A percentile compares a stretch with the other conserved stretches of the same genome.
These are phyloP conservation scores for Neurospora sp. DNA, from an alignment of 495 filamentous ascomycete species.

Conservation along the genomic window DNA sequence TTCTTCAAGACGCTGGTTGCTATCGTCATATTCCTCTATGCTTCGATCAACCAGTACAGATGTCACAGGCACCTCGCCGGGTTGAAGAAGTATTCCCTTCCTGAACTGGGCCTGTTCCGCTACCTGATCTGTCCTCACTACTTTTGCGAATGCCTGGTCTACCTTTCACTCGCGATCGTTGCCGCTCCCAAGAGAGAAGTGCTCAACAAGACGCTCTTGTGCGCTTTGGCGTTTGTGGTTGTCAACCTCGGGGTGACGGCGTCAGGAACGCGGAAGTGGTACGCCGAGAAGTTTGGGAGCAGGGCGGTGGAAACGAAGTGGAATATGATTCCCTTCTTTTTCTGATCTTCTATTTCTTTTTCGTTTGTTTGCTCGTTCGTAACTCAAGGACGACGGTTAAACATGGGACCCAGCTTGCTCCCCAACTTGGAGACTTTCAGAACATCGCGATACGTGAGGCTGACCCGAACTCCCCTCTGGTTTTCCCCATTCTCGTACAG, in stretches of 20 bases:
- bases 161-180: conserved; percentile 63
- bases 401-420: conserved; percentile 51
- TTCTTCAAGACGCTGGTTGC: conserved; percentile 51
- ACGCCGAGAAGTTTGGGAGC: conserved; percentile 64
- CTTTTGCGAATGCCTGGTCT: conserved; percentile 74
- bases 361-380: neutral
- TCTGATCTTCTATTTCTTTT: conserved; percentile 28
- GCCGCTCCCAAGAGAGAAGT: conserved; percentile 53
- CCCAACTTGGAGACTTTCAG: conserved; percentile 72
- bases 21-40: conserved; percentile 57
- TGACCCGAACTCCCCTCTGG: conserved; percentile 58
- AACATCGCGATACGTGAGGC: conserved; percentile 91
- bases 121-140: conserved; percentile 82
- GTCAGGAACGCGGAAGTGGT: conserved; percentile 69
- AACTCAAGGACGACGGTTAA: conserved; percentile 20
- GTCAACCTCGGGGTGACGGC: conserved; percentile 79
- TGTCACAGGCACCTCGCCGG: conserved; percentile 72
- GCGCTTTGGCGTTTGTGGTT: conserved; percentile 59
- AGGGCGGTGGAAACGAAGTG: conserved; percentile 55
- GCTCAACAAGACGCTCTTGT: conserved; percentile 64
- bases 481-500: conserved; percentile 48
- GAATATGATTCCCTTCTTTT: conserved; percentile 78
- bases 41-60: conserved; percentile 69
- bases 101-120: conserved; percentile 54
- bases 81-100: conserved; percentile 77